phyloP scores from a whole-genome alignment of 768 basidiomycete species.

The Leucosporidium scottii region DNA sequence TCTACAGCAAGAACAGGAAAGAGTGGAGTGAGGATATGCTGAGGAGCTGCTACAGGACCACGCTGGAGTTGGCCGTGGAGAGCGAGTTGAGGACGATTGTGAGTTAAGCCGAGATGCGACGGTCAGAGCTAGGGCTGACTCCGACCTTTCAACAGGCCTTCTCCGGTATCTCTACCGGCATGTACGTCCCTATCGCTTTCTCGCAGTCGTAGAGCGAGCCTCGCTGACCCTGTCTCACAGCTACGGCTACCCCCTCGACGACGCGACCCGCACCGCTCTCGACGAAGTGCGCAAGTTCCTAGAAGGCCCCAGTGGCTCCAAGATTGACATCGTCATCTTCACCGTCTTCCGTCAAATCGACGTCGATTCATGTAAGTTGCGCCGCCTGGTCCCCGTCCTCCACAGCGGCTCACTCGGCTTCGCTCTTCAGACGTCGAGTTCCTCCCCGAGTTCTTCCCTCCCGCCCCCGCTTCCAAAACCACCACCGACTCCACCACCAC shows the following conservation, averaged over 20 bases:
- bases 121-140: background rate
- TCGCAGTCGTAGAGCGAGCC: background rate
- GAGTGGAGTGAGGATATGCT: background rate
- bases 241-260: constrained; percentile 29
- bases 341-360: constrained; percentile 27
- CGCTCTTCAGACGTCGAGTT: constrained; percentile 15
- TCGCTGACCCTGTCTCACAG: constrained; percentile 1
- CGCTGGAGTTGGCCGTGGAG: constrained; percentile 20
- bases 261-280: constrained; percentile 18
- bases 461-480: constrained; percentile 3
- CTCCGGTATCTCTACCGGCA: constrained; percentile 24
- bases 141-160: constrained; percentile 1
- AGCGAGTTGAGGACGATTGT: constrained; percentile 19
- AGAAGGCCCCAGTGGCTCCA: background rate
- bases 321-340: constrained; percentile 29
- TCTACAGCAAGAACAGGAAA: background rate
- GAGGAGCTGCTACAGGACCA: constrained; percentile 19
- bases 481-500: background rate
- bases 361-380: constrained; percentile 17
- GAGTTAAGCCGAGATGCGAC: background rate
- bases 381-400: too few relatives aligned
- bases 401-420: background rate
- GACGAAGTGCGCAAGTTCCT: constrained; percentile 26
- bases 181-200: background rate
- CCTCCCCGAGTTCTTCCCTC: constrained; percentile 27